Percentiles rank a stretch among this genome's conserved stretches.
Evolutionary conservation across 768 basidiomycete genomes (phyloP).

Genomic region (Calocybe gangraenosa): DNA sequence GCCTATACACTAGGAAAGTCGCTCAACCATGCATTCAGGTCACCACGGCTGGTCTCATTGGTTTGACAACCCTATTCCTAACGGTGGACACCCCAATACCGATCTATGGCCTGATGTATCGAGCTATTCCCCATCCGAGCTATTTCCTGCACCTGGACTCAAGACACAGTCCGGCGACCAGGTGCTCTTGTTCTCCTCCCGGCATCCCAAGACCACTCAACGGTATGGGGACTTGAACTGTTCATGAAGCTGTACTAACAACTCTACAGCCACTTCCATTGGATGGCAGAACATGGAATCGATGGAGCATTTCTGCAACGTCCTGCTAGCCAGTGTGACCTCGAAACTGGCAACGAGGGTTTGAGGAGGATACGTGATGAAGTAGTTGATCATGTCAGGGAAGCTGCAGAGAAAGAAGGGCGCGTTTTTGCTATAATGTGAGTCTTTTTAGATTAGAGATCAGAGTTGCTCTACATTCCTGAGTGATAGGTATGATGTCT

Average conservation of each 20-base stretch:
- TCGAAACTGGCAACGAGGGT: constrained; percentile 48
- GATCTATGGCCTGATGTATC: constrained; percentile 83
- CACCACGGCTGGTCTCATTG: constrained; percentile 90
- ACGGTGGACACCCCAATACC: constrained; percentile 67
- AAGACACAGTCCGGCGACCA: constrained; percentile 52
- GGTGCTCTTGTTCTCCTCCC: constrained; percentile 72
- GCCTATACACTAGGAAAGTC: no score
- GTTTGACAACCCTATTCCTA: constrained; percentile 64
- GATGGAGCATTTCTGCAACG: constrained; percentile 83
- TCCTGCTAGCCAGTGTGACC: constrained; percentile 66
- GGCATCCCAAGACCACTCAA: constrained; percentile 69
- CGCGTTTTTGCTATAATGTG: constrained; percentile 84
- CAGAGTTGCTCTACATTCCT: no score
- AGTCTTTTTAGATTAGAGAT: constrained; percentile 20
- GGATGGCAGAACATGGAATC: constrained; percentile 81
- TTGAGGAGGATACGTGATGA: constrained; percentile 67
- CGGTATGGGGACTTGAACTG: constrained; percentile 27
- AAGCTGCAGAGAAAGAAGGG: constrained; percentile 77
- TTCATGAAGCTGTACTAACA: neutral
- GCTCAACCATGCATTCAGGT: constrained; percentile 24
- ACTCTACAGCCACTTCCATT: constrained; percentile 57
- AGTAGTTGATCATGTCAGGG: constrained; percentile 61
- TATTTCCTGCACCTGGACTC: constrained; percentile 67
- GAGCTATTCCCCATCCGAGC: constrained; percentile 63
- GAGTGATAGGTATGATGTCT: constrained; percentile 70